Evolutionary conservation across 768 basidiomycete species (phyloP), one percentile per base, ranked within the genome.

Genomic region (Rhizopogon sp.): DNA sequence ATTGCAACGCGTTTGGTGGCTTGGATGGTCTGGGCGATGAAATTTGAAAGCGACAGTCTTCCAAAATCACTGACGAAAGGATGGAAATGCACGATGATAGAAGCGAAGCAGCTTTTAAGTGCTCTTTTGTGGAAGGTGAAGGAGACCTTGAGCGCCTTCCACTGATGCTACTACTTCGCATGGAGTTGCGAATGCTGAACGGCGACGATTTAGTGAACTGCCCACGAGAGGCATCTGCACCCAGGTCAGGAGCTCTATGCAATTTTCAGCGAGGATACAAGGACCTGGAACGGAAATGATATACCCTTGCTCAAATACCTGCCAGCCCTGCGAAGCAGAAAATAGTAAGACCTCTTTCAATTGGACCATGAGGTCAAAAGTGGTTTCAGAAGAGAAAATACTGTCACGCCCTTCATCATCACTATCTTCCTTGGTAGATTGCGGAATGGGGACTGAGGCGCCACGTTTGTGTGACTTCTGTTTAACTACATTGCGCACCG

Each of bases 1-100:
- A 78, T 61, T 93, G 91, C n/a, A 94, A 70, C 3, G 88, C 76
- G 63, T 90, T 82, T 3, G 90, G 87, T 13, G 91, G 91, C 29
- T 81, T 77, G 0, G 74, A 74, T 3, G 85, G 88, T 4, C 85
- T 78, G 14, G 85, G 83, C 8, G 70, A 74, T 10, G 76, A 68
- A 2, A 81, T 76, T 57, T 79, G 78, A 68, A 81, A 88, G 2
- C 88, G 82, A 63, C 88, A 88, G 62, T 93, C 91, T 55, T 87
- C 84, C 5, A 74, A 68, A 16, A 91, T 73, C 20, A 93, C 71
- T 1, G 83, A 88, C n/a, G 76, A 75, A 35, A 87, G 76, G 37
- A 83, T 68, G 28, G 76, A 78, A 11, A 87, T 78, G 64, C 85
- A 88, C 53, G 79, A 72, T 2, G 79, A 74, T 35, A 87, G 73